Base-by-base conservation (phyloP, 768 basidiomycete species). In the Mycena albidolilacea region DNA sequence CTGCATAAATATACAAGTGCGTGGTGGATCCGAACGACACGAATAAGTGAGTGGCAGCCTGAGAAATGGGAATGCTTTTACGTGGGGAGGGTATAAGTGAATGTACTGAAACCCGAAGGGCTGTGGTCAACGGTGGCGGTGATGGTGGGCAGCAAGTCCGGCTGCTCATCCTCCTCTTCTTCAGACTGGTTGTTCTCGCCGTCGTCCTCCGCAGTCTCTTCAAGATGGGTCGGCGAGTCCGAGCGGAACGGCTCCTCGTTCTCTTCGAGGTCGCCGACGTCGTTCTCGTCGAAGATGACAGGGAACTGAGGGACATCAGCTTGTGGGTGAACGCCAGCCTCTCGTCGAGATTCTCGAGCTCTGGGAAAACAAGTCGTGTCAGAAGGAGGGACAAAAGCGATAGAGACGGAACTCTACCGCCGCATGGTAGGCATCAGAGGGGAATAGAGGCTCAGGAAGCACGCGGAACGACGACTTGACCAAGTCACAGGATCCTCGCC, bases 401-500 rank as follows among this genome's bases (percentile, higher is more conserved):
- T n/a, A 6, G 41, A 14, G 41, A n/a, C 19, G 19, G 0, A 0
- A 83, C 91, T 74, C 78, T 77, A 96, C 91, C 55, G 94, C 86
- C 5, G 90, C 87, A 75, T 87, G 84, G 79, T 95, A 96, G 3
- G 89, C 88, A 8, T 87, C 81, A 17, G 92, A 81, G 37, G 94
- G 93, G 81, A 97, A 93, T 44, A 96, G 82, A 11, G 94, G 91
- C 72, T 94, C 93, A 12, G 95, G 95, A 17, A 97, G 85, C 14
- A 93, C 84, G 43, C 95, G 90, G 85, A 96, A 93, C 94, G 94
- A 96, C 0, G 92, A 89, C 83, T 96, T 96, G 79, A 97, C 88
- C 71, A 94, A 83, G 78, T 95, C 95, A 71, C 95, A 91, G 92
- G 92, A 77, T 84, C 87, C 77, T 91, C 89, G 69, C 92, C 90